Evolutionary conservation across 441 rosid species (phyloP).

Genomic region (Erysimum cheiri): DNA sequence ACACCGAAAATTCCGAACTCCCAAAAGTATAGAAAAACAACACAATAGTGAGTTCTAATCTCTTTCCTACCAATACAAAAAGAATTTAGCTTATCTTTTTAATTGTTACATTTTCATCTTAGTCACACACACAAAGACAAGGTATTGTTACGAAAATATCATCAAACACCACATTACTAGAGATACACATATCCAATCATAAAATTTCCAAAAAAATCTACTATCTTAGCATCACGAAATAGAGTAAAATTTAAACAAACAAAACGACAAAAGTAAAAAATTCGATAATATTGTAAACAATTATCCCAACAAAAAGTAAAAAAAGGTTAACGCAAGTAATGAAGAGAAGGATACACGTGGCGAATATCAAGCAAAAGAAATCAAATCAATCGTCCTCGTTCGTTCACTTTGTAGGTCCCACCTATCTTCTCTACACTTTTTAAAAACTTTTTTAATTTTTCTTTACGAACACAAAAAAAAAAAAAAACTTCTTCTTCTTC

Average conservation of each 20-base stretch:
- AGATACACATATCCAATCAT: neutral
- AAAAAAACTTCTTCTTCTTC: slow-evolving; percentile 38
- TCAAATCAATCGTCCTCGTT: slow-evolving; percentile 58
- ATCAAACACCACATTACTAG: neutral
- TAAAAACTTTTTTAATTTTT: neutral
- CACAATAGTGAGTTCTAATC: too few species aligned
- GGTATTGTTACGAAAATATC: too few species aligned
- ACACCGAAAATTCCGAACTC: too few species aligned
- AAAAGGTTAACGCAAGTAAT: slow-evolving; percentile 19
- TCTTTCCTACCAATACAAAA: too few species aligned
- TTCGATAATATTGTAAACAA: slow-evolving; percentile 2
- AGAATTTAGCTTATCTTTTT: too few species aligned
- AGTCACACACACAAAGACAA: too few species aligned
- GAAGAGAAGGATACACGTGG: slow-evolving; percentile 58
- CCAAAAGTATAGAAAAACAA: too few species aligned
- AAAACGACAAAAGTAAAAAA: slow-evolving; percentile 36
- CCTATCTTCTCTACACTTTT: slow-evolving; percentile 30
- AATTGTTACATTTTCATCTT: too few species aligned
- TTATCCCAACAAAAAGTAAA: neutral
- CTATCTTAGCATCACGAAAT: neutral
- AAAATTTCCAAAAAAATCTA: neutral
- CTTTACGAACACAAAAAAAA: neutral
- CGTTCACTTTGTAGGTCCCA: slow-evolving; percentile 49
- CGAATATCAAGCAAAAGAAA: slow-evolving; percentile 57
- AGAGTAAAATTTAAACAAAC: neutral